Conservation (phyloP, 2,329 filamentous ascomycete genomes). For the Cladosporium sp. region DNA sequence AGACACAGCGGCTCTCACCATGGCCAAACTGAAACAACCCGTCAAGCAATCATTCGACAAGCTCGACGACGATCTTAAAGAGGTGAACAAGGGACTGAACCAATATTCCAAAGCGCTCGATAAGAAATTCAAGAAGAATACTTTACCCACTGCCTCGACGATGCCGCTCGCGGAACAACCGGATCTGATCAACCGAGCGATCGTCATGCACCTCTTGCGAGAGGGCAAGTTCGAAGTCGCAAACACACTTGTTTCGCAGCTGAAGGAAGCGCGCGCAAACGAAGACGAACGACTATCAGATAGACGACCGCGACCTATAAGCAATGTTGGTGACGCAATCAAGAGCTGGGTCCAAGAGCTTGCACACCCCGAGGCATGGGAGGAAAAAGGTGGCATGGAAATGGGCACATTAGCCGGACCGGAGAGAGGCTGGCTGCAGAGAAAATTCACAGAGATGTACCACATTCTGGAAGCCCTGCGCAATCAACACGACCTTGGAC, state of each 20-base stretch:
- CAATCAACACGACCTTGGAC: slow-evolving; percentile 67
- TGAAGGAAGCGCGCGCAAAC: slow-evolving; percentile 35
- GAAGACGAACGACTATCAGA: slow-evolving; percentile 6
- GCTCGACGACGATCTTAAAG: slow-evolving; percentile 78
- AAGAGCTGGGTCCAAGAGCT: slow-evolving; percentile 19
- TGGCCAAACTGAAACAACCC: slow-evolving; percentile 83
- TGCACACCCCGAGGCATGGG: slow-evolving; percentile 16
- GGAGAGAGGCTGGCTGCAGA: slow-evolving; percentile 58
- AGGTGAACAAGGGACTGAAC: slow-evolving; percentile 77
- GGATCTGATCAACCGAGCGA: slow-evolving; percentile 82
- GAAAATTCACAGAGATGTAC: slow-evolving; percentile 88
- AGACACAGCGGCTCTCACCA: slow-evolving; percentile 67
- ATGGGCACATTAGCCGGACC: neutral
- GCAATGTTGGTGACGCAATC: slow-evolving; percentile 14
- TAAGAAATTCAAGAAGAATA: slow-evolving; percentile 69
- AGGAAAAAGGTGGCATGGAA: slow-evolving; percentile 16
- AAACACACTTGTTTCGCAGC: slow-evolving; percentile 78
- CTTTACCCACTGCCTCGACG: slow-evolving; percentile 72
- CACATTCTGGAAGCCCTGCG: slow-evolving; percentile 78
- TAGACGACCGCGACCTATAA: neutral
- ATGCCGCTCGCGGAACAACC: slow-evolving; percentile 77
- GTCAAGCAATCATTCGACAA: slow-evolving; percentile 78
- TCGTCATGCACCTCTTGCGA: slow-evolving; percentile 92
- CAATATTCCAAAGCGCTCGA: slow-evolving; percentile 84
- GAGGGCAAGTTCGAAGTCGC: slow-evolving; percentile 92